Base-by-base conservation (phyloP, 352 stramenopile species). In the Globisporangium heterothallicum region DNA sequence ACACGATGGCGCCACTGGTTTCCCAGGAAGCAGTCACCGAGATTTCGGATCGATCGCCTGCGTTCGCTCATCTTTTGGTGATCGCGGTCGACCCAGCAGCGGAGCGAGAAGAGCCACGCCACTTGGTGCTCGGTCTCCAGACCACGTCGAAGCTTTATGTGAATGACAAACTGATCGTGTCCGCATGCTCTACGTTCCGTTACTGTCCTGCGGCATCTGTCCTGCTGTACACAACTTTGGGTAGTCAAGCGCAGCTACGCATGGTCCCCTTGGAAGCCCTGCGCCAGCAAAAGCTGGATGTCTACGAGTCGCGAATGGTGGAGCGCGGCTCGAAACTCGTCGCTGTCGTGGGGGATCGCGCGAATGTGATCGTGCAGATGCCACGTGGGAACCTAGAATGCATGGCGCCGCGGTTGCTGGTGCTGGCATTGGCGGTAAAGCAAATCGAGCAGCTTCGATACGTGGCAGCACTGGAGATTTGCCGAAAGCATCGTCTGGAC, bases 381-480 rank as follows among this genome's bases (percentile, higher is more conserved):
- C 74, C 78, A 16, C 79, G 83, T 9, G 83, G 83, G 27, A 93
- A 93, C 27, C 56, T 93, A 1, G 83, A 92, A 54, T 81, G 64
- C 29, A 71, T 88, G 6, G 58, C 69, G 24, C 83, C 83, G 8
- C 66, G 78, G 5, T 45, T 88, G 24, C 50, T 93, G 27, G 70
- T 90, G 19, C 59, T 91, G 8, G 59, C 65, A 13, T 66, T 88
- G 2, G 63, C 63, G 0, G 46, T 73, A 1, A 58, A 69, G 35
- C 73, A 78, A 19, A 71, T 89, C 30, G 49, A 71, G 35, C 41
- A 53, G 14, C 53, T 47, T 8, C 49, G 76, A 45, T 86, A 82
- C 46, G 63, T 62, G 2, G 47, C 61, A 4, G 83, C 83, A 3
- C 59, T 90, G 7, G 83, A 93, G 27, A 61, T 86, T 42, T 78